A percentile compares a stretch with the other conserved stretches of the same genome.
Conservation (phyloP, 805 yeast genomes). For the Candida fluviatilis region DNA sequence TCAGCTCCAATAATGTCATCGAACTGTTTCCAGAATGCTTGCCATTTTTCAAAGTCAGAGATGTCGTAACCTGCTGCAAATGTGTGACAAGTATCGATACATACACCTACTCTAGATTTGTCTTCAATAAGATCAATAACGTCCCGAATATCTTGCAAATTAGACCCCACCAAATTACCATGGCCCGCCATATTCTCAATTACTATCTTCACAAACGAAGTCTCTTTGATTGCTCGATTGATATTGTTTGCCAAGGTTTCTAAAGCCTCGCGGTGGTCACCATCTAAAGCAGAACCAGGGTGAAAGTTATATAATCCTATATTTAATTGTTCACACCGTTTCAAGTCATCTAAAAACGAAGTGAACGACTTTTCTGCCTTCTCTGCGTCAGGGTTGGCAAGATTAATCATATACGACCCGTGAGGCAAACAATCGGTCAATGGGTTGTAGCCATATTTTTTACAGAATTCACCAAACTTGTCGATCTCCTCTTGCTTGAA, state of each 20-base stretch:
- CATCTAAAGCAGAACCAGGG: conserved; percentile 81
- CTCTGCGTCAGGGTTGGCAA: conserved; percentile 84
- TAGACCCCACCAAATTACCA: conserved; percentile 83
- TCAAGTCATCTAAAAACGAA: conserved; percentile 80
- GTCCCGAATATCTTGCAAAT: conserved; percentile 65
- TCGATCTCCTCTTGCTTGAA: conserved; percentile 61
- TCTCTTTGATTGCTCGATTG: conserved; percentile 70
- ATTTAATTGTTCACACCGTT: conserved; percentile 78
- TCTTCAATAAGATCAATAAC: conserved; percentile 79
- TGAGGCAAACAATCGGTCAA: conserved; percentile 84
- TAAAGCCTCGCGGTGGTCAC: conserved; percentile 62
- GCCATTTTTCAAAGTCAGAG: conserved; percentile 51
- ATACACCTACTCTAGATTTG: conserved; percentile 86
- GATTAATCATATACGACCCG: conserved; percentile 88
- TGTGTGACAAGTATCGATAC: conserved; percentile 94
- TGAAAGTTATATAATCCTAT: conserved; percentile 90
- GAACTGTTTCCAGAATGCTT: conserved; percentile 69
- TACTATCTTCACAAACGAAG: conserved; percentile 79
- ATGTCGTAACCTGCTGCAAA: conserved; percentile 96
- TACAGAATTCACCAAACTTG: conserved; percentile 63
- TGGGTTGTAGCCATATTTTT: conserved; percentile 63
- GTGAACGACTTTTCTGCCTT: conserved; percentile 73
- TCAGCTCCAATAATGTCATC: conserved; percentile 71
- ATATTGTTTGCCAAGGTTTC: conserved; percentile 70
- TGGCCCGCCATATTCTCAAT: conserved; percentile 98